These are phyloP conservation scores for Fraxinus excelsior DNA, from an alignment of 257 asterid genomes.

Conservation along the genomic window DNA sequence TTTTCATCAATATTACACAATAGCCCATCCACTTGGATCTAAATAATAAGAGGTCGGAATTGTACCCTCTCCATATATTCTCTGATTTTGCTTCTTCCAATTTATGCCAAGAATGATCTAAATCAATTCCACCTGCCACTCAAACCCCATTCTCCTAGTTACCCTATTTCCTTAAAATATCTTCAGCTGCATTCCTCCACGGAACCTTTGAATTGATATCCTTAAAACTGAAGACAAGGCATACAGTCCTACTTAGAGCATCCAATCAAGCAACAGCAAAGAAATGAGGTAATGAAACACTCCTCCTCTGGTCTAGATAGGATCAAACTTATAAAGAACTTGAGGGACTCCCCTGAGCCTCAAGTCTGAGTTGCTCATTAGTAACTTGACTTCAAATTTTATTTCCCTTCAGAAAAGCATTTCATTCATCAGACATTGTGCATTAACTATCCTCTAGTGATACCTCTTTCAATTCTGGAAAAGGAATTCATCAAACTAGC, in stretches of 20 bases:
- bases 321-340: not conserved
- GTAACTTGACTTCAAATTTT: not conserved
- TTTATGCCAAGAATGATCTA: not conserved
- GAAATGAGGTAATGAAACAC: too few species aligned
- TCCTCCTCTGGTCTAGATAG: not conserved
- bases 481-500: not conserved
- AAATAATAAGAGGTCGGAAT: not conserved
- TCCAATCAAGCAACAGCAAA: not conserved
- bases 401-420: not conserved
- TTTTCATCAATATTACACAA: not conserved
- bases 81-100: not conserved
- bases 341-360: not conserved
- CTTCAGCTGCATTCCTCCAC: not conserved
- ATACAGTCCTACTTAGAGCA: not conserved
- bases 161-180: not conserved
- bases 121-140: conserved; percentile 2
- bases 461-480: not conserved
- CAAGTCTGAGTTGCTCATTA: not conserved
- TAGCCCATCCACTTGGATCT: not conserved
- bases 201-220: not conserved
- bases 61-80: not conserved
- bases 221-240: not conserved
- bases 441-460: not conserved
- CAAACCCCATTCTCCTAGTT: not conserved
- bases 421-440: not conserved